Evolutionary conservation across 805 yeast genomes (phyloP).

Genomic region (Saccharomycopsis fermentans): DNA sequence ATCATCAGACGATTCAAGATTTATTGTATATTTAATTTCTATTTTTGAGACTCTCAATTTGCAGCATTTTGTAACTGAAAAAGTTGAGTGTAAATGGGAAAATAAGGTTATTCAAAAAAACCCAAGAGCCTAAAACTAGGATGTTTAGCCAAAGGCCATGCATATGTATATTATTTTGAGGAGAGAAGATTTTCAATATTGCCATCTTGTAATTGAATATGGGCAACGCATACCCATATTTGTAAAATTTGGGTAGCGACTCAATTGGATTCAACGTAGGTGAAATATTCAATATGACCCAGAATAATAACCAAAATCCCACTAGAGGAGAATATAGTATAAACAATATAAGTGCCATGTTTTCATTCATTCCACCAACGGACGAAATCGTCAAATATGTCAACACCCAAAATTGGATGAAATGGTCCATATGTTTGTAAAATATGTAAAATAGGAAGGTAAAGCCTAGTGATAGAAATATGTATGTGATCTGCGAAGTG

Average conservation of each 20-base stretch:
- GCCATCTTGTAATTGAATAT: conserved; percentile 57
- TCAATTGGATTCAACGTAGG: conserved; percentile 52
- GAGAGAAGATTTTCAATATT: conserved; percentile 27
- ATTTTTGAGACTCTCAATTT: neutral
- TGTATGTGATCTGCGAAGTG: conserved; percentile 37
- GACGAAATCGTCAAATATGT: conserved; percentile 53
- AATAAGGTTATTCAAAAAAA: conserved; percentile 36
- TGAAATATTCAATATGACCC: conserved; percentile 46
- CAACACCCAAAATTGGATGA: conserved; percentile 56
- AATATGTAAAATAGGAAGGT: conserved; percentile 35
- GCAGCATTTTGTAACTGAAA: conserved; percentile 29
- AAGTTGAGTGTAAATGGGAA: conserved; percentile 37
- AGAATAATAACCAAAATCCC: conserved; percentile 32
- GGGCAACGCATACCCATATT: conserved; percentile 62
- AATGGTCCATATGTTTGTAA: conserved; percentile 52
- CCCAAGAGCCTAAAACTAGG: conserved; percentile 54
- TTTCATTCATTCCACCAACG: conserved; percentile 59
- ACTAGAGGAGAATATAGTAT: conserved; percentile 47
- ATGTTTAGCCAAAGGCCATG: conserved; percentile 41
- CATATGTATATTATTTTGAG: neutral
- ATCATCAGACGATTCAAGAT: neutral
- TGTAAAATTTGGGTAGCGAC: conserved; percentile 22
- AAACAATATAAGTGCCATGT: conserved; percentile 39
- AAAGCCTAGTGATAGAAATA: conserved; percentile 44
- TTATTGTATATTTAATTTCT: neutral